phyloP scores from a whole-genome alignment of 441 rosid species.

The Adansonia madagascariensis region DNA sequence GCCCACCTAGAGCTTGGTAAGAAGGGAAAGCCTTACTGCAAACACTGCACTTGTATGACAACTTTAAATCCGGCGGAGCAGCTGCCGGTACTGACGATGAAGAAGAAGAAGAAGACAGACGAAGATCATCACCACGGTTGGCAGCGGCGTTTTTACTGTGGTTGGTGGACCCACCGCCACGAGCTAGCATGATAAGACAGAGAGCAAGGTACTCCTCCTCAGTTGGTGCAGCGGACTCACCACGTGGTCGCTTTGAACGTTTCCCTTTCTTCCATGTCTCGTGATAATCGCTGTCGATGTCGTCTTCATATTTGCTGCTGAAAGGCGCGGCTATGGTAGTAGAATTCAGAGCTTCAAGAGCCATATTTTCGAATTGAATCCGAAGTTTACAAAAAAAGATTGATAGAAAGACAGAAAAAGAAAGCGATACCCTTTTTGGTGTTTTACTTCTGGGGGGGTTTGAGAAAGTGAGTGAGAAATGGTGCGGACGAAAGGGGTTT shows the following conservation, averaged over 20 bases:
- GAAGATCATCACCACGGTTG: neutral
- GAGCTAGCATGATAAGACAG: conserved; percentile 60
- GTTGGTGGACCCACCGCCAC: conserved; percentile 30
- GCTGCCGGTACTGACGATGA: conserved; percentile 1
- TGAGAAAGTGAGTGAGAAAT: neutral
- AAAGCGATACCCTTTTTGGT: neutral
- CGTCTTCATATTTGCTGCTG: conserved; percentile 39
- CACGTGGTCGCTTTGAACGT: conserved; percentile 47
- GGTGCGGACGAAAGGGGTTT: conserved; percentile 10
- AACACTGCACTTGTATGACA: conserved; percentile 65
- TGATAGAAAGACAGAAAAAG: conserved; percentile 6
- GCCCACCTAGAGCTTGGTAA: conserved; percentile 94
- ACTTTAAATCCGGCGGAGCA: conserved; percentile 32
- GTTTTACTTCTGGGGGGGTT: neutral
- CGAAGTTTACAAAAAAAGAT: neutral
- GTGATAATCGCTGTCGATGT: conserved; percentile 21
- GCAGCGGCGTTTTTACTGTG: neutral
- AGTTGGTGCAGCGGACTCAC: conserved; percentile 33
- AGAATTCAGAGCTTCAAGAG: conserved; percentile 71
- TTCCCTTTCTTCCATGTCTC: conserved; percentile 35
- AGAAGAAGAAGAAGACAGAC: conserved; percentile 19
- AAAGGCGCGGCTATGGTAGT: conserved; percentile 45
- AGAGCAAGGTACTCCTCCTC: conserved; percentile 60
- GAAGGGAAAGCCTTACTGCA: conserved; percentile 81
- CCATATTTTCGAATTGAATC: neutral